Percentiles rank a stretch among this genome's conserved stretches.
Conservation (phyloP, 2,329 filamentous ascomycete genomes). For the Colletotrichum australisinense region DNA sequence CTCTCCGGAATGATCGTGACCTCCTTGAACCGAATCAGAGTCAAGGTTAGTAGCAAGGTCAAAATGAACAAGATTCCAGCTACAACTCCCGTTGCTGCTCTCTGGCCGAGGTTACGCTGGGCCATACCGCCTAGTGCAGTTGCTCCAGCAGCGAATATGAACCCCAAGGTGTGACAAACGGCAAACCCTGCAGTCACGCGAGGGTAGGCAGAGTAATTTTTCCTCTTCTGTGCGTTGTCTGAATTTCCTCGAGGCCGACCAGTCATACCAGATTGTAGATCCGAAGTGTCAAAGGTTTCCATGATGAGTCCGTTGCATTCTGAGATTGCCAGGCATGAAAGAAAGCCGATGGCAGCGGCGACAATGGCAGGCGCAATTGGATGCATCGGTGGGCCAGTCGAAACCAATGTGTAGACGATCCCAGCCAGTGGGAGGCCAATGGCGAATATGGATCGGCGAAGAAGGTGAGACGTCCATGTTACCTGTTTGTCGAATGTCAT, state of each 20-base stretch:
- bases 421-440: conserved; percentile 74
- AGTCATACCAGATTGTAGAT: conserved; percentile 78
- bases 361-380: conserved; percentile 75
- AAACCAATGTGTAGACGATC: conserved; percentile 75
- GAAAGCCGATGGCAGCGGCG: conserved; percentile 74
- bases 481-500: conserved; percentile 74
- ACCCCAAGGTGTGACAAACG: conserved; percentile 75
- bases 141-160: conserved; percentile 75
- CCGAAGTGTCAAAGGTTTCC: conserved; percentile 85
- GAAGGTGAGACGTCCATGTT: conserved; percentile 78
- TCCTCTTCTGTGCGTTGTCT: conserved; percentile 57
- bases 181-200: conserved; percentile 79
- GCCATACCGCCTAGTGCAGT: conserved; percentile 77
- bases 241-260: conserved; percentile 60
- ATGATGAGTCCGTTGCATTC: conserved; percentile 83
- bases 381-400: conserved; percentile 69
- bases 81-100: conserved; percentile 75
- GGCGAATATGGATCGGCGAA: conserved; percentile 76
- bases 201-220: conserved; percentile 82
- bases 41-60: conserved; percentile 70
- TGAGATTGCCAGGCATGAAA: conserved; percentile 78
- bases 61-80: conserved; percentile 74
- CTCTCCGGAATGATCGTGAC: conserved; percentile 77
- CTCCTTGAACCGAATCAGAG: conserved; percentile 73
- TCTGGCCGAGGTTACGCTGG: conserved; percentile 74